Evolutionary conservation across 129 eudicot genomes (phyloP), one percentile per base, ranked within the genome.

Genomic region (Ambrosia artemisiifolia): DNA sequence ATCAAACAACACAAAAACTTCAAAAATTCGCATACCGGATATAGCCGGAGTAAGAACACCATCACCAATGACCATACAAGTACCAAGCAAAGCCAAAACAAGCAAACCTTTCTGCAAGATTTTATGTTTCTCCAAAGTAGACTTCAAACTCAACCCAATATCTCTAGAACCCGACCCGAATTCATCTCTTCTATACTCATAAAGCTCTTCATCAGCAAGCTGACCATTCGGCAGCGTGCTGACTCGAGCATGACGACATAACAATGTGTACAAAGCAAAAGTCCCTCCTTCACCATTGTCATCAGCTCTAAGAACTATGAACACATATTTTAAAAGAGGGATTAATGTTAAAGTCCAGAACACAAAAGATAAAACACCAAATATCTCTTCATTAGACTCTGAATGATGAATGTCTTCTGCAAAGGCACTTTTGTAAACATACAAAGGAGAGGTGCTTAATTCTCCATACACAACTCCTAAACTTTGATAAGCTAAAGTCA

Each of bases 241-340:
- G 12, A 88, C 83, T 10, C 95, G 79, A 47, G 97, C 95, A 66
- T 91, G 95, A 5, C 97, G 88, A 70, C 97, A 91, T 0, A 91
- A 67, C 64, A 91, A 71, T 14, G 97, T 79, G 57, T 91, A 91
- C 87, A 91, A 67, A 57, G 97, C 97, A 80, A 91, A 91, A 65
- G 97, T 88, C 14, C 97, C 95, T 1, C 97, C 97, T 88, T 91
- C 97, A 46, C 97, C 97, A 87, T 91, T 91, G 75, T 91, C 95
- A 73, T 91, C 89, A 46, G 95, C 95, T 81, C 88, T 73, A 55
- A 91, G 95, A 20, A 91, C 95, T 42, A 91, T 83, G 64, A 91
- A 91, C 33, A 91, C 95, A 71, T 91, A 91, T 67, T 91, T 91
- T 24, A 91, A 43, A 60, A 87, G 85, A 9, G 97, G 97, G 34